Evolutionary conservation across 2,329 filamentous ascomycete species (phyloP).

Genomic region (Fusarium torreyae): DNA sequence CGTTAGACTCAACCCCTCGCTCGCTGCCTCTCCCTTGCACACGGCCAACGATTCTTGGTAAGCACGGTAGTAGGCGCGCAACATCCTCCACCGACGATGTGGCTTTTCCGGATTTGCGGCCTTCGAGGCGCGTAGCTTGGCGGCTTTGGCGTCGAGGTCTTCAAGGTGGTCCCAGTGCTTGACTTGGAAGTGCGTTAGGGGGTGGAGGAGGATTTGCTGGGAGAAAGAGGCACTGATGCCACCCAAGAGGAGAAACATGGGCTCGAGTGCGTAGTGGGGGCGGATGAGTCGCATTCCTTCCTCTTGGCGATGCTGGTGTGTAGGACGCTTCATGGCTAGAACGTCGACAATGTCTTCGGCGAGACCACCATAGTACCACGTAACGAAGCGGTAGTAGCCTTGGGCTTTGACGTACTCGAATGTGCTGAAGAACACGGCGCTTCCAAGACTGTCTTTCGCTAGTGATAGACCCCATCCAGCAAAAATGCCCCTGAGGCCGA

Average conservation of each 20-base stretch:
- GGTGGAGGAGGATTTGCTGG: constrained; percentile 80
- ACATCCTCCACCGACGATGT: constrained; percentile 64
- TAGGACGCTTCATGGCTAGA: constrained; percentile 63
- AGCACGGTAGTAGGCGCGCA: constrained; percentile 77
- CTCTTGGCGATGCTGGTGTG: constrained; percentile 36
- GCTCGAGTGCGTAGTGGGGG: constrained; percentile 83
- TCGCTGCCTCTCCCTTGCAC: constrained; percentile 70
- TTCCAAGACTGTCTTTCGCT: constrained; percentile 78
- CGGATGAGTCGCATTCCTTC: constrained; percentile 68
- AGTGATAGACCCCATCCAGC: constrained; percentile 80
- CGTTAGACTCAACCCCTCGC: constrained; percentile 69
- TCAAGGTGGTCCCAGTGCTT: constrained; percentile 82
- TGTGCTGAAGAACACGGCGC: constrained; percentile 79
- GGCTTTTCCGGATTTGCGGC: constrained; percentile 53
- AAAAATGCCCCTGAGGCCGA: constrained; percentile 80
- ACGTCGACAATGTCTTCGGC: constrained; percentile 67
- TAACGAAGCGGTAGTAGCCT: constrained; percentile 78
- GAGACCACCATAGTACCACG: constrained; percentile 76
- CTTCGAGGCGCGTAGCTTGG: constrained; percentile 59
- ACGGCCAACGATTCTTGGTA: constrained; percentile 78
- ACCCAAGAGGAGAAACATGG: constrained; percentile 77
- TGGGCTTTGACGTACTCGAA: constrained; percentile 86
- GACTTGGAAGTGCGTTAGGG: constrained; percentile 78
- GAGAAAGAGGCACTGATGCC: constrained; percentile 78
- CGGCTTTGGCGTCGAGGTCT: constrained; percentile 75